Percentiles rank a stretch among this genome's conserved stretches.
Conservation (phyloP, 371 early-diverging fungal species). For the Mortierella sp. region DNA sequence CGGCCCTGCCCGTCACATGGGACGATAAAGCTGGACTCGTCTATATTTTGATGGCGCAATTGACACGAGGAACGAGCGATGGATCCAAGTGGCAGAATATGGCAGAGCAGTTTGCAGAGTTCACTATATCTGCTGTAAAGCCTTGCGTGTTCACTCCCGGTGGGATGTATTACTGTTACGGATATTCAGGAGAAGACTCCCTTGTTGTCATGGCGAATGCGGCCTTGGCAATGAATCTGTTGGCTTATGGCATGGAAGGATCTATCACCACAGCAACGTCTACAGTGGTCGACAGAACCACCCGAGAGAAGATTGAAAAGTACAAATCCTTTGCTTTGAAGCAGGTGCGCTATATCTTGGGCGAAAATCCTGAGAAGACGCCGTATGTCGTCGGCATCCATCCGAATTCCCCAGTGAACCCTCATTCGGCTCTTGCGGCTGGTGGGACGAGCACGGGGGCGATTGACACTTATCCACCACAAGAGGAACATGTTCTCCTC, state of each 20-base stretch:
- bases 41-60: slow-evolving; percentile 61
- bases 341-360: slow-evolving; percentile 66
- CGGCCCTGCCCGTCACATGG: slow-evolving; percentile 8
- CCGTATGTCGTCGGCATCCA: slow-evolving; percentile 72
- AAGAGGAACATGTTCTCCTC: slow-evolving; percentile 57
- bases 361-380: slow-evolving; percentile 65
- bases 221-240: slow-evolving; percentile 28
- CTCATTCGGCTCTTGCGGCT: slow-evolving; percentile 70
- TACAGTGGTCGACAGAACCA: too few relatives aligned
- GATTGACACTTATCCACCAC: slow-evolving; percentile 55
- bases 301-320: slow-evolving; percentile 20
- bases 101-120: slow-evolving; percentile 52
- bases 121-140: slow-evolving; percentile 14
- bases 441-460: slow-evolving; percentile 62
- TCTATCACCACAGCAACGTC: not conserved
- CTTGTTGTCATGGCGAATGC: slow-evolving; percentile 55
- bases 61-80: slow-evolving; percentile 21
- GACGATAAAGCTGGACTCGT: slow-evolving; percentile 61
- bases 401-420: slow-evolving; percentile 66
- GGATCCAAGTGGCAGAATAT: slow-evolving; percentile 30
- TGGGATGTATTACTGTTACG: slow-evolving; percentile 66
- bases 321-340: slow-evolving; percentile 60
- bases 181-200: slow-evolving; percentile 58
- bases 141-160: slow-evolving; percentile 60
- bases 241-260: slow-evolving; percentile 13